Conservation (phyloP, 2,329 filamentous ascomycete species). For the Claviceps capensis region DNA sequence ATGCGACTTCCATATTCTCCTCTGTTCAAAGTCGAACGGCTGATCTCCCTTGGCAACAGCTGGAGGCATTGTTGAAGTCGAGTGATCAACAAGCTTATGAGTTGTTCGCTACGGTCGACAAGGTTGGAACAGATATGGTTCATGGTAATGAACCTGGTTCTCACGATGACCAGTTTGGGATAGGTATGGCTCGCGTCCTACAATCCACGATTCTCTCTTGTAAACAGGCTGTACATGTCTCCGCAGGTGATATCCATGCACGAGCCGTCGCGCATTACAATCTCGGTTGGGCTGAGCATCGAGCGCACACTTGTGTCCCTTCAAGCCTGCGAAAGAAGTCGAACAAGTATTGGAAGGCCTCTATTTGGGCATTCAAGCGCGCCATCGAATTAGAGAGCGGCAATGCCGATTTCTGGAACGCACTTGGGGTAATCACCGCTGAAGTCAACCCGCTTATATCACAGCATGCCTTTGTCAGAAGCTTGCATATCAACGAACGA, state of each 20-base stretch:
- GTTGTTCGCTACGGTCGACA: constrained; percentile 56
- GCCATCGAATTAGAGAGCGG: constrained; percentile 91
- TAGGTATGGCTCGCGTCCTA: constrained; percentile 45
- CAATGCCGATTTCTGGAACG: constrained; percentile 95
- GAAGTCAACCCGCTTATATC: constrained; percentile 74
- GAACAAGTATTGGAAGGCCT: constrained; percentile 60
- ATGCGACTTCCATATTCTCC: constrained; percentile 76
- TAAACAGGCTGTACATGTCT: constrained; percentile 69
- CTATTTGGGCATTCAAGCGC: constrained; percentile 84
- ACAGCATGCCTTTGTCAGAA: constrained; percentile 86
- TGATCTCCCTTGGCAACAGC: constrained; percentile 45
- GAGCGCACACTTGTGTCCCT: constrained; percentile 57
- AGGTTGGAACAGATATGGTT: constrained; percentile 33
- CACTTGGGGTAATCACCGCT: constrained; percentile 81
- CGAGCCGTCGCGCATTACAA: constrained; percentile 97
- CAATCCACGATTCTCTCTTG: constrained; percentile 69
- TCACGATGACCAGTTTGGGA: constrained; percentile 32
- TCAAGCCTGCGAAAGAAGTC: constrained; percentile 38
- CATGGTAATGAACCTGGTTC: constrained; percentile 30
- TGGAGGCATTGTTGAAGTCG: constrained; percentile 45
- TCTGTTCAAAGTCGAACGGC: constrained; percentile 55
- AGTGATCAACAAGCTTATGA: constrained; percentile 43
- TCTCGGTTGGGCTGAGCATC: constrained; percentile 83
- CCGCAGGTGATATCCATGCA: constrained; percentile 63
- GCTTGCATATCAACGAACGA: constrained; percentile 81